Base-by-base conservation (phyloP, 129 eudicot species). In the Centaurea solstitialis region DNA sequence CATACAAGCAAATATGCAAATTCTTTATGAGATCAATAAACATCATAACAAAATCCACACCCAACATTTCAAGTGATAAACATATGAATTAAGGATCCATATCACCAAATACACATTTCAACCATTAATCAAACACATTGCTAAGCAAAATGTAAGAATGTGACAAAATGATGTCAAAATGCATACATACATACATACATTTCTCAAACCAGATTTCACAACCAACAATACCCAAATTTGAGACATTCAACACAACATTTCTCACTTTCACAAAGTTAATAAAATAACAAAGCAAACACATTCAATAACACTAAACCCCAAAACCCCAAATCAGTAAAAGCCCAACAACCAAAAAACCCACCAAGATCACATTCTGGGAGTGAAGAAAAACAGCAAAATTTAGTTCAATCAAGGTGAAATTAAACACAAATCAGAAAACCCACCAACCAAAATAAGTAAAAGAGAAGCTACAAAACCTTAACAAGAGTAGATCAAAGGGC, bases 301-400 rank as follows among this genome's bases (percentile, higher is more conserved):
- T 70, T 70, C 72, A 82, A 53, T 68, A 82, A 53, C 50, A 74
- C 30, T 43, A 81, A 76, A 82, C 81, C 85, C 77, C 57, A 76
- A 82, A 74, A 20, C 71, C 81, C 75, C 67, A 82, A 76, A 76
- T 75, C 80, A 81, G 30, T 20, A 73, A 72, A 71, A 24, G 1
- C 37, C 68, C 21, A 62, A 17, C 61, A 7, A 72, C 33, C 7
- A 75, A 75, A 75, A 21, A 37, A 38, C 24, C 22, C 43, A 4
- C 30, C 20, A 70, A 39, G 64, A 50, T 57, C 9, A 21, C 39
- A 75, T 22, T 50, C 20, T 5, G 45, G 23, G 43, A 74, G 24
- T 17, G 37, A 15, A 65, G 37, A 15, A 65, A 65, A 43, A 67
- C 47, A 21, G 57, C 74, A 81, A 43, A 75, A 53, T 39, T 75